A percentile compares a stretch with the other conserved stretches of the same genome.
These are phyloP conservation scores for Aspergillus sp. DNA, from an alignment of 2,329 filamentous ascomycete species.

Conservation along the genomic window DNA sequence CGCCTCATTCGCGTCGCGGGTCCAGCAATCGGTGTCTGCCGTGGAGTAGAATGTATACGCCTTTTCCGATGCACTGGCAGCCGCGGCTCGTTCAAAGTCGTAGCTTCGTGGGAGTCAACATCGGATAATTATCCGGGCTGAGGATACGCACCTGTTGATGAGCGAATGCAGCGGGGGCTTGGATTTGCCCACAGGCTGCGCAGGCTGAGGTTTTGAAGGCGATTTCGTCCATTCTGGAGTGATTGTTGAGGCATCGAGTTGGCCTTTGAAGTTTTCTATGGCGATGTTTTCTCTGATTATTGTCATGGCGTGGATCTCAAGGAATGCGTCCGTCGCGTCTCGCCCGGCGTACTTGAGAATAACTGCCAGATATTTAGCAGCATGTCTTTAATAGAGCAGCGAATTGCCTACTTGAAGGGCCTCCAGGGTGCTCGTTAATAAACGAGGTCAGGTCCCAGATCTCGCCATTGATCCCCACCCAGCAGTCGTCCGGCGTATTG, in stretches of 20 bases:
- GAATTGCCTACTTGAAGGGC: conserved; percentile 38
- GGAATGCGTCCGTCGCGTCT: conserved; percentile 56
- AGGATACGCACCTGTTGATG: background rate
- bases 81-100: conserved; percentile 39
- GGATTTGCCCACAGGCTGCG: conserved; percentile 19
- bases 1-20: conserved; percentile 37
- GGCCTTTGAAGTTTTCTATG: conserved; percentile 10
- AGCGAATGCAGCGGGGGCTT: background rate
- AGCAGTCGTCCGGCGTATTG: conserved; percentile 42
- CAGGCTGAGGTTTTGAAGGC: conserved; percentile 19
- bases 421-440: conserved; percentile 56
- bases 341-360: conserved; percentile 65
- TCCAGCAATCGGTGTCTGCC: conserved; percentile 46
- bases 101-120: conserved; percentile 42
- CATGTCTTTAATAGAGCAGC: background rate
- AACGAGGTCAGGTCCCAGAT: conserved; percentile 65
- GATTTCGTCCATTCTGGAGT: conserved; percentile 32
- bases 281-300: conserved; percentile 31
- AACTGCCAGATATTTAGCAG: conserved; percentile 56
- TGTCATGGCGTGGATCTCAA: conserved; percentile 48
- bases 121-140: conserved; percentile 34
- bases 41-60: conserved; percentile 76
- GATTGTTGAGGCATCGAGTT: background rate
- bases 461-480: conserved; percentile 64
- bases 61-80: conserved; percentile 38